Conservation (phyloP, 495 filamentous ascomycete genomes). For the Penicillium paradoxum region DNA sequence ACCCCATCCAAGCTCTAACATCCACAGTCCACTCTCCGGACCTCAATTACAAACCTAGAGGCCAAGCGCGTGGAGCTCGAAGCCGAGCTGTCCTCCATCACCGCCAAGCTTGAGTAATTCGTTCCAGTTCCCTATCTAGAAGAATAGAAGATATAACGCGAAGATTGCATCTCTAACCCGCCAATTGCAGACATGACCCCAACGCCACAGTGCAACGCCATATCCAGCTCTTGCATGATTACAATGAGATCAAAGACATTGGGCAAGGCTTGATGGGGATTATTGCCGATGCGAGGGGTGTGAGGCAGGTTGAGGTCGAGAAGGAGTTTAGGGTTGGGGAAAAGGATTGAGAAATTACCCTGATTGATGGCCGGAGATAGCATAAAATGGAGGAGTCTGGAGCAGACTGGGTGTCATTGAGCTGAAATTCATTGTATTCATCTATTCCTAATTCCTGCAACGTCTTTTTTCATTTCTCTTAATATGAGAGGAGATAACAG, state of each 20-base stretch:
- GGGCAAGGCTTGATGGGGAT: constrained; percentile 68
- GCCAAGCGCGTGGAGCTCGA: constrained; percentile 26
- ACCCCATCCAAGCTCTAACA: background rate
- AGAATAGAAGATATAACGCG: background rate
- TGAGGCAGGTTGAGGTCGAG: constrained; percentile 58
- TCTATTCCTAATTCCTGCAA: background rate
- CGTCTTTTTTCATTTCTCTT: background rate
- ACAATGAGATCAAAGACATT: constrained; percentile 76
- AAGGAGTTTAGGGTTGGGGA: constrained; percentile 48
- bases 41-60: constrained; percentile 35
- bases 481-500: background rate
- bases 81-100: constrained; percentile 28
- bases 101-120: constrained; percentile 35
- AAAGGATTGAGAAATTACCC: constrained; percentile 23
- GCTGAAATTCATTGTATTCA: constrained; percentile 4
- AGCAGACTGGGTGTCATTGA: background rate
- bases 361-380: background rate
- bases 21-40: constrained; percentile 24
- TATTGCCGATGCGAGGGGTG: constrained; percentile 64
- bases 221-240: constrained; percentile 64
- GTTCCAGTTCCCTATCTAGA: background rate
- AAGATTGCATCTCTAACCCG: background rate
- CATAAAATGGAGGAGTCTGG: background rate
- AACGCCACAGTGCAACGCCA: constrained; percentile 55
- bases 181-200: constrained; percentile 23